phyloP scores from a whole-genome alignment of 805 yeast species.

The Candida easanensis region DNA sequence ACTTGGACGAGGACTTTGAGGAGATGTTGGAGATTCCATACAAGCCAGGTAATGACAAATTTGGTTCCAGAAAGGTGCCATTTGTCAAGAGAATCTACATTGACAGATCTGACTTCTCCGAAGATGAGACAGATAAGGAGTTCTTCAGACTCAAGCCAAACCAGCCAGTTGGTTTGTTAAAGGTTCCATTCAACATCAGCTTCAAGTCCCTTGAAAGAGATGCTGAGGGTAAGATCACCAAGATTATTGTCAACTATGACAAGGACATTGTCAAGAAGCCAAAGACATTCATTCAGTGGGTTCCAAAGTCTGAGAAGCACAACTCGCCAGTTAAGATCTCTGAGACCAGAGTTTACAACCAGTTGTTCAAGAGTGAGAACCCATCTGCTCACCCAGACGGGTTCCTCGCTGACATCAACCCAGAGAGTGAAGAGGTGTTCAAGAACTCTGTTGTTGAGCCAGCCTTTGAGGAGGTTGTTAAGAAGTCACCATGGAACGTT shows the following conservation, averaged over 20 bases:
- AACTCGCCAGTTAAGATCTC: constrained; percentile 61
- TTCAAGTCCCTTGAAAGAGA: constrained; percentile 68
- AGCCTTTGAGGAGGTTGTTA: constrained; percentile 64
- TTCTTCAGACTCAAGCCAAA: constrained; percentile 93
- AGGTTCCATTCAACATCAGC: constrained; percentile 79
- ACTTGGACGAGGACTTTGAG: constrained; percentile 70
- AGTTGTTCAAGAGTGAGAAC: constrained; percentile 85
- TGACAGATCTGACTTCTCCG: constrained; percentile 85
- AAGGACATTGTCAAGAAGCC: constrained; percentile 60
- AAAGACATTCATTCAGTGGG: constrained; percentile 97
- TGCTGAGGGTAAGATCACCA: constrained; percentile 56
- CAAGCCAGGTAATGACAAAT: constrained; percentile 79
- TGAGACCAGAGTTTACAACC: constrained; percentile 86
- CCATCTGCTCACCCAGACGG: constrained; percentile 90
- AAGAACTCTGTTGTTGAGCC: constrained; percentile 72
- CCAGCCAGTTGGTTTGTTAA: constrained; percentile 92
- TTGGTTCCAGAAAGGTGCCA: constrained; percentile 73
- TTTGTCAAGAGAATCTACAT: constrained; percentile 79
- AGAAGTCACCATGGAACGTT: constrained; percentile 73
- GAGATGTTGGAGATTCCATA: constrained; percentile 78
- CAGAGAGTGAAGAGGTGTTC: constrained; percentile 68
- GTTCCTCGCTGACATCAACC: constrained; percentile 78
- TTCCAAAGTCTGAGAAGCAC: constrained; percentile 64
- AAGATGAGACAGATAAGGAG: constrained; percentile 53
- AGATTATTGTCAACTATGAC: constrained; percentile 79